Percentiles rank a stretch among this genome's conserved stretches.
phyloP scores from a whole-genome alignment of 495 filamentous ascomycete species.

The Aspergillus bridgeri region DNA sequence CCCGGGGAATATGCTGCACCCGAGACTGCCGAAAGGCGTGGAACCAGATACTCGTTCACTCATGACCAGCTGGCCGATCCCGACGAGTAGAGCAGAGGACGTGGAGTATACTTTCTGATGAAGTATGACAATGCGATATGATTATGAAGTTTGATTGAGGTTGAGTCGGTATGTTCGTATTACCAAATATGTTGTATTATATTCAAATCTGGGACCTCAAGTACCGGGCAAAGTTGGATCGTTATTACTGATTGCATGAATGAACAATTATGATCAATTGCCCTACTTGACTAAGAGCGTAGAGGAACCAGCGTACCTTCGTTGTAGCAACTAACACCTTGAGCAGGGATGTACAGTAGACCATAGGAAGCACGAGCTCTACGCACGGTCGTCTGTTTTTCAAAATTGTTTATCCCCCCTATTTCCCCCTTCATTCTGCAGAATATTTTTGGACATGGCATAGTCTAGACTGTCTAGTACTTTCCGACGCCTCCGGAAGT shows the following conservation, averaged over 20 bases:
- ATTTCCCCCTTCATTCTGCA: too few relatives aligned
- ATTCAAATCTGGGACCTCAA: neutral
- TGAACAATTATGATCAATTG: neutral
- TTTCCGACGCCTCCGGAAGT: too few relatives aligned
- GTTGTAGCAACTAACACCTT: too few relatives aligned
- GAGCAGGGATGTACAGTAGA: too few relatives aligned
- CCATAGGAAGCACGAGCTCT: neutral
- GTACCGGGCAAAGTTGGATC: neutral
- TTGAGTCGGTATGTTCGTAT: neutral
- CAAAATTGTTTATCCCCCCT: too few relatives aligned
- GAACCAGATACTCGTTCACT: slow-evolving; percentile 15
- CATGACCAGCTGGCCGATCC: slow-evolving; percentile 10
- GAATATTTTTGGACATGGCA: too few relatives aligned
- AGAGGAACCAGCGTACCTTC: neutral
- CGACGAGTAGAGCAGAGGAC: slow-evolving; percentile 8
- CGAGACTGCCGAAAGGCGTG: slow-evolving; percentile 47
- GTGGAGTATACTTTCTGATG: neutral
- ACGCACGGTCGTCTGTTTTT: neutral
- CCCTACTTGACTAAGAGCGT: neutral
- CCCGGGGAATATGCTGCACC: slow-evolving; percentile 40
- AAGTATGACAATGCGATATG: neutral
- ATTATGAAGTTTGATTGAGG: neutral
- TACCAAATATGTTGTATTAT: neutral
- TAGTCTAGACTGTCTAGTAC: too few relatives aligned
- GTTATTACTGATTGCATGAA: neutral